Percentiles rank a stretch among this genome's conserved stretches.
These are phyloP conservation scores for Cicer pinnatifidum DNA, from an alignment of 306 rosid genomes.

Conservation along the genomic window DNA sequence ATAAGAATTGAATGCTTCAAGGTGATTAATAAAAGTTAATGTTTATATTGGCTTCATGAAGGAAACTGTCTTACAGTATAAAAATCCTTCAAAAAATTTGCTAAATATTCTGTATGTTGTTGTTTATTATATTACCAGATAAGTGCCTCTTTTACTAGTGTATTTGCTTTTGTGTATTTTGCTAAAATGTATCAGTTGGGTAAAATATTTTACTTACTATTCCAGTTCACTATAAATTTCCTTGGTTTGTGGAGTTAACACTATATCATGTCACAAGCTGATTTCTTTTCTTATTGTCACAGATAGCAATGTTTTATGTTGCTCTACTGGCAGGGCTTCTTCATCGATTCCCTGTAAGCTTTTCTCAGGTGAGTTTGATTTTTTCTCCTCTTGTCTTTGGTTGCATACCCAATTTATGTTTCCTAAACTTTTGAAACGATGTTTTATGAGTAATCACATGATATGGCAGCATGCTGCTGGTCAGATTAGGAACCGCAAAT, in stretches of 20 bases:
- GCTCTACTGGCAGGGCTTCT: constrained; percentile 93
- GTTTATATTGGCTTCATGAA: constrained; percentile 28
- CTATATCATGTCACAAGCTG: constrained; percentile 35
- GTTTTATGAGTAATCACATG: constrained; percentile 50
- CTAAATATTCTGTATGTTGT: neutral
- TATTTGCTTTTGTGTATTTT: constrained; percentile 24
- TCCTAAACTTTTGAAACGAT: constrained; percentile 29
- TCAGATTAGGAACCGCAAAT: constrained; percentile 87
- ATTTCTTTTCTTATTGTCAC: constrained; percentile 45
- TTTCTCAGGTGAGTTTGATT: constrained; percentile 73
- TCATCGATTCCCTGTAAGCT: constrained; percentile 89
- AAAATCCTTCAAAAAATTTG: constrained; percentile 2
- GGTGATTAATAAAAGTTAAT: constrained; percentile 4
- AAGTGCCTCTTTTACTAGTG: constrained; percentile 5
- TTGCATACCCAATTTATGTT: constrained; percentile 25
- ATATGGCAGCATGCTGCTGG: constrained; percentile 81
- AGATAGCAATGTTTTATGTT: constrained; percentile 94
- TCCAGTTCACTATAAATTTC: constrained; percentile 16
- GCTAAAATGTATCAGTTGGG: constrained; percentile 22
- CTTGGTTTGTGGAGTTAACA: neutral
- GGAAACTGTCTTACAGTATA: neutral
- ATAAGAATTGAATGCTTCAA: neutral
- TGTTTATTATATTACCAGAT: neutral
- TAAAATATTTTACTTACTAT: constrained; percentile 8
- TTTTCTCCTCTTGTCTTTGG: constrained; percentile 9